Conservation (phyloP, 2,329 filamentous ascomycete species). For the Annulohypoxylon truncatum region DNA sequence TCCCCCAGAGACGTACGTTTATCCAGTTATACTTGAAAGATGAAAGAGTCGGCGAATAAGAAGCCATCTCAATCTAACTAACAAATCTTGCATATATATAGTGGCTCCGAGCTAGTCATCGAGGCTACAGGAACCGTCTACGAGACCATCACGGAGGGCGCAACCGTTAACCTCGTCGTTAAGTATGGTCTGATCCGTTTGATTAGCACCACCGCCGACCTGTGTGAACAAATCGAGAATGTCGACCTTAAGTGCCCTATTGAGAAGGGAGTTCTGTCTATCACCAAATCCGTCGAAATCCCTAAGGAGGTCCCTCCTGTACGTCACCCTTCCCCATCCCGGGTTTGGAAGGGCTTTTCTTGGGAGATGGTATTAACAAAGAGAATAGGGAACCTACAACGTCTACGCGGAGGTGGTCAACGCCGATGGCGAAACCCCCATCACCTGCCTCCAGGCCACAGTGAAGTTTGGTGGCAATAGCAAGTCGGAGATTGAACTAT, state of each 20-base stretch:
- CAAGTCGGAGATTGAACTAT: constrained; percentile 43
- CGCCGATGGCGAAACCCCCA: constrained; percentile 71
- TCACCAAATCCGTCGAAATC: constrained; percentile 86
- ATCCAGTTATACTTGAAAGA: constrained; percentile 1
- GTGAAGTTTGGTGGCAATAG: constrained; percentile 69
- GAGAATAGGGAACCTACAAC: constrained; percentile 82
- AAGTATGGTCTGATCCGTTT: constrained; percentile 95
- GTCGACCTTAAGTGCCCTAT: constrained; percentile 92
- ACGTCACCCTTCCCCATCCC: constrained; percentile 61
- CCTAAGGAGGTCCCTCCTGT: constrained; percentile 90
- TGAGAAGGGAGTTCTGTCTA: constrained; percentile 76
- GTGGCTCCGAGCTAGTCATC: constrained; percentile 82
- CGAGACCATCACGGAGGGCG: constrained; percentile 78
- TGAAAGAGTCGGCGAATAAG: not conserved
- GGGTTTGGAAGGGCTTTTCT: not conserved
- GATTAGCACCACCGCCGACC: constrained; percentile 81
- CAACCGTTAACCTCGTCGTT: constrained; percentile 84
- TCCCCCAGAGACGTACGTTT: constrained; percentile 83
- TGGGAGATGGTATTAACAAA: not conserved
- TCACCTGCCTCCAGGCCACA: constrained; percentile 87
- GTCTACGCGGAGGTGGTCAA: constrained; percentile 89
- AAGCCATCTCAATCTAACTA: constrained; percentile 40
- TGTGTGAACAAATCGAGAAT: constrained; percentile 90
- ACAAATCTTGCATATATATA: constrained; percentile 53
- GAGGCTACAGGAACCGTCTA: constrained; percentile 80